These are phyloP conservation scores for Saraca asoca DNA, from an alignment of 331 rosid genomes.

Conservation along the genomic window DNA sequence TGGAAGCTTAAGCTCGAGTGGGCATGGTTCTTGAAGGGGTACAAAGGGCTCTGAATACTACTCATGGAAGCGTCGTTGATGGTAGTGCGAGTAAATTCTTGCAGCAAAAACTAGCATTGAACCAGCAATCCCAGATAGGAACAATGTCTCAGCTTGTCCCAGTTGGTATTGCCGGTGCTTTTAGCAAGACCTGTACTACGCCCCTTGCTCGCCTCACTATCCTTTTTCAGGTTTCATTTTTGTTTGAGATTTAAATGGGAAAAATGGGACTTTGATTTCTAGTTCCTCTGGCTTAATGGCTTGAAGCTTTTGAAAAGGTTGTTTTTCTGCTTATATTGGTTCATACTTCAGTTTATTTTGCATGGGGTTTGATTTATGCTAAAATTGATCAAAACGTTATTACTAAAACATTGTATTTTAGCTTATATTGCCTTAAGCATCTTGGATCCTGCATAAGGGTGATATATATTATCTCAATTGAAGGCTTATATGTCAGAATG, in stretches of 20 bases:
- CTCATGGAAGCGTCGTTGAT: conserved; percentile 50
- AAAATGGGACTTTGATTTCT: too few species aligned
- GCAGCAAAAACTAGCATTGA: conserved; percentile 46
- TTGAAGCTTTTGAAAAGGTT: too few species aligned
- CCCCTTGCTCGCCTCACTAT: conserved; percentile 87
- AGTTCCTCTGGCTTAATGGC: too few species aligned
- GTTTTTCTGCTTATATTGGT: too few species aligned
- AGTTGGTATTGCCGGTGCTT: conserved; percentile 83
- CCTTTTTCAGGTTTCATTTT: conserved; percentile 65
- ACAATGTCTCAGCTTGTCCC: conserved; percentile 65
- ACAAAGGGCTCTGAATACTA: conserved; percentile 52
- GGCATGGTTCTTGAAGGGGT: conserved; percentile 66
- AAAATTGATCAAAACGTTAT: too few species aligned
- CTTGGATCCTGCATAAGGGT: too few species aligned
- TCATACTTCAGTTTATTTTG: too few species aligned
- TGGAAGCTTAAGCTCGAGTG: conserved; percentile 65
- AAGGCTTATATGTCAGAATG: not conserved
- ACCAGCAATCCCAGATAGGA: conserved; percentile 60
- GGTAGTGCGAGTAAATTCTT: conserved; percentile 44
- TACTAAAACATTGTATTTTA: too few species aligned
- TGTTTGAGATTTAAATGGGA: not conserved
- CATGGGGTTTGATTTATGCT: too few species aligned
- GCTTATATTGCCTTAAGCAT: too few species aligned
- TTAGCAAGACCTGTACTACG: conserved; percentile 84
- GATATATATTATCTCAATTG: not conserved